Percentiles rank a stretch among this genome's conserved stretches.
Conservation (phyloP, 352 stramenopile species). For the Globisporangium solare region DNA sequence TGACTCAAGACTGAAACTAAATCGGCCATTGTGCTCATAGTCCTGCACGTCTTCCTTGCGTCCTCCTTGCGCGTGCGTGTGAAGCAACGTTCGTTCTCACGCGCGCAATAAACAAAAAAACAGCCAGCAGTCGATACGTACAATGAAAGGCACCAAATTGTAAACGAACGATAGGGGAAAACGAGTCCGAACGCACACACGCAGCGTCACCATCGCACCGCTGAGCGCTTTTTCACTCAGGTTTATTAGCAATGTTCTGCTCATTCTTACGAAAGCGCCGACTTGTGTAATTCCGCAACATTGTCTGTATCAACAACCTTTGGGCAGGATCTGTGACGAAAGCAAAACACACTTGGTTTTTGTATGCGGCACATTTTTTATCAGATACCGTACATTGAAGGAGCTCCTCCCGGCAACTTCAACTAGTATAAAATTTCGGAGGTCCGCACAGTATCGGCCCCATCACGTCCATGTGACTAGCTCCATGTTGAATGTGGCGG, state of each 20-base stretch:
- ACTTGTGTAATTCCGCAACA: background rate
- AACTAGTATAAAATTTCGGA: slow-evolving; percentile 39
- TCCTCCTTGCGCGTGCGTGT: no score
- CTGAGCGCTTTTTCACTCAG: no score
- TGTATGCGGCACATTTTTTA: background rate
- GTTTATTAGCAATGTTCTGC: no score
- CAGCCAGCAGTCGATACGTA: background rate
- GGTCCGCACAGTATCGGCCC: slow-evolving; percentile 16
- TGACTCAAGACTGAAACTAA: background rate
- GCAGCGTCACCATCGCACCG: background rate
- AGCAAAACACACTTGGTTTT: background rate
- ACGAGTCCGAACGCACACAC: background rate
- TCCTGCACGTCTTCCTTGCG: no score
- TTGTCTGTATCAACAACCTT: slow-evolving; percentile 2
- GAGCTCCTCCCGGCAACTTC: slow-evolving; percentile 27
- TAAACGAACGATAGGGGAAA: background rate
- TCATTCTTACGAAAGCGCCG: no score
- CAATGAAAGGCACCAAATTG: background rate
- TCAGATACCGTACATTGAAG: background rate
- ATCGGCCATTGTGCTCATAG: background rate
- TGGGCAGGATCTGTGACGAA: background rate
- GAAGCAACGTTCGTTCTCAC: no score
- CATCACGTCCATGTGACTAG: slow-evolving; percentile 1
- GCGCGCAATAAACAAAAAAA: no score
- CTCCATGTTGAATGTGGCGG: slow-evolving; percentile 1